Evolutionary conservation across 768 basidiomycete genomes (phyloP), one percentile per base, ranked within the genome.

Genomic region (Hericium rajendrae): DNA sequence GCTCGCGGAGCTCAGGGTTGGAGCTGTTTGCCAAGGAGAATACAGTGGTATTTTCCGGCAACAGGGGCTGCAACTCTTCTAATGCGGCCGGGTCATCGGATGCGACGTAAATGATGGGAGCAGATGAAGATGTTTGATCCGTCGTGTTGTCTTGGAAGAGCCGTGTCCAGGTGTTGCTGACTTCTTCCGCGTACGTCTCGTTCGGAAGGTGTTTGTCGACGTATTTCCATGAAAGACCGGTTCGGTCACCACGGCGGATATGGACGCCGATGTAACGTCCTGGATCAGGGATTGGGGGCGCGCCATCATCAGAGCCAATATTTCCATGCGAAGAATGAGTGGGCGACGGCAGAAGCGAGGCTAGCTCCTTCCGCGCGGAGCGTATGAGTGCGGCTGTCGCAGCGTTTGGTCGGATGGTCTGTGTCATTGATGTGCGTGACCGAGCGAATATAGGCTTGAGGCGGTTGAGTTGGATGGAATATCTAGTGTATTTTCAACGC

Each of bases 241-340:
- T 68, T 6, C 76, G 73, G 69, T 86, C 85, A 13, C 85, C 85
- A 48, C 78, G 76, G 38, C 85, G 81, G 58, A 86, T 75, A 66
- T 88, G 84, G 12, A 82, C 72, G n/a, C 76, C 74, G 46, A 82
- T 63, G 65, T 85, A 86, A 4, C 68, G 64, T 26, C 66, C 67
- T 13, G 59, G 41, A 24, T 57, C 43, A 4, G 16, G 13, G 10
- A 16, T 39, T 16, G n/a, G 26, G 2, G 15, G 48, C 8, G 51
- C 8, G n/a, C 43, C 43, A 20, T 46, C 43, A 46, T n/a, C n/a
- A 46, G 43, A 46, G 15, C 20, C 55, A 56, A 55, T 56, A 53
- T n/a, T 64, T 46, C 4, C 54, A 53, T 20, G 58, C 50, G 13
- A 32, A 38, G n/a, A 37, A 38, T 16, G 51, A 39, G 11, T 56